Base-by-base conservation (phyloP, 371 early-diverging fungal species). In the Funneliformis caledonium region DNA sequence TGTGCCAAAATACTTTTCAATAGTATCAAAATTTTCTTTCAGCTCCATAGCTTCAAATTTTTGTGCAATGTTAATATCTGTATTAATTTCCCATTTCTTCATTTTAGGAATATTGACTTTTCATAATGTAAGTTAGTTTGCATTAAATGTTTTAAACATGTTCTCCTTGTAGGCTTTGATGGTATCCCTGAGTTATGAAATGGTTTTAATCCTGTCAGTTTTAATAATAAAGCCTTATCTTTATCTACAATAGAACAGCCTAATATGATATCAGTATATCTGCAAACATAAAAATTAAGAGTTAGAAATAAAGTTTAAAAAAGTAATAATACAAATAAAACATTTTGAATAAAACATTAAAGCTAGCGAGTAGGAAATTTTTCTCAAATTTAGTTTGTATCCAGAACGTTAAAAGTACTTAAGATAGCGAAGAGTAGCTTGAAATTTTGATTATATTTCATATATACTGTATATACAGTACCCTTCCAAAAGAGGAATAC, bases 101-200 rank as follows among this genome's bases (percentile, higher is more conserved):
- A 0, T 56, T 73, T 73, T 56, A 73, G 74, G 74, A 73, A 73
- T 56, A 73, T 73, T 22, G 9, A 73, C 74, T 73, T 47, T 33
- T 9, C 47, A 73, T 73, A 73, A 73, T 50, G 47, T 73, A 19
- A 73, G 59, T 43, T 33, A 11, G 50, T 73, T 73, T 73, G 74
- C 59, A 48, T 73, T 26, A 73, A 47, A 48, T 10, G 43, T 73
- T n/a, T 22, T 37, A 26, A 73, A 59, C 5, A 22, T 31, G 0
- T 73, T 22, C 59, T 56, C 12, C 50, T 73, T 73, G 9, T 43
- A 11, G 74, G 7, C 5, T 31, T 22, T 64, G 14, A 64, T 64
- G 7, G 4, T 22, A 7, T 47, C 56, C 11, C 22, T 73, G 50
- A 73, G 74, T 43, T 73, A 33, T 26, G 16, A 33, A 33, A 73